Base-by-base conservation (phyloP, 2,329 filamentous ascomycete species). In the Colletotrichum sp. region DNA sequence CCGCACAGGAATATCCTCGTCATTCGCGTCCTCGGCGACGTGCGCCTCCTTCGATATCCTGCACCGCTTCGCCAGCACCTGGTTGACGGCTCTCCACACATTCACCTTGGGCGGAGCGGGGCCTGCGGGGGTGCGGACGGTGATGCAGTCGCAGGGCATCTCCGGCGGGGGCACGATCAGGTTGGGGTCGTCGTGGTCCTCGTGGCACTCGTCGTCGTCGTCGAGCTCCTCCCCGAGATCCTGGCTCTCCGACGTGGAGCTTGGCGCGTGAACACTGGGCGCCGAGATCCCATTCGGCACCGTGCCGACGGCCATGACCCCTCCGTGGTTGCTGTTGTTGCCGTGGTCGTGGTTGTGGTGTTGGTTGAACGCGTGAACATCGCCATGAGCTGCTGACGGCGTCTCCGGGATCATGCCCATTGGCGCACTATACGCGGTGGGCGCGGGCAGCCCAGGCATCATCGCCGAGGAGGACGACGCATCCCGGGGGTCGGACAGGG, bases 11-110 rank as follows among this genome's bases (percentile, higher is more conserved):
- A 78, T 77, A 28, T 83, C 81, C 32, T 83, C 78, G 8, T 78
- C 78, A 7, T 75, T 73, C 3, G 73, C 74, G 19, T 82, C 80
- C 13, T 82, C 80, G 22, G 63, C 63, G n/a, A 28, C 55, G 30
- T 76, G 74, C 19, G 39, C 52, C 1, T 77, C 72, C 1, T 65
- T 28, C 1, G 78, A 73, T 5, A 81, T 28, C 70, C 6, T 76
- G 76, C 0, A 75, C 71, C 1, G 74, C 73, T 34, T 75, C 73
- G 7, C 70, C 71, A 19, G 79, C 3, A 68, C 73, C 34, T 79
- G 75, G 55, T 82, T 82, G n/a, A 81, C 79, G 12, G 73, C 69
- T 5, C 81, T 78, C 81, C 81, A 83, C 8, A 75, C 77, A 32
- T 81, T 81, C 25, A 66, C 66, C 27, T 30, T 63, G 3, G 34